Percentiles rank a stretch among this genome's conserved stretches.
These are phyloP conservation scores for Xerocomellus intermedius DNA, from an alignment of 768 basidiomycete species.

Conservation along the genomic window DNA sequence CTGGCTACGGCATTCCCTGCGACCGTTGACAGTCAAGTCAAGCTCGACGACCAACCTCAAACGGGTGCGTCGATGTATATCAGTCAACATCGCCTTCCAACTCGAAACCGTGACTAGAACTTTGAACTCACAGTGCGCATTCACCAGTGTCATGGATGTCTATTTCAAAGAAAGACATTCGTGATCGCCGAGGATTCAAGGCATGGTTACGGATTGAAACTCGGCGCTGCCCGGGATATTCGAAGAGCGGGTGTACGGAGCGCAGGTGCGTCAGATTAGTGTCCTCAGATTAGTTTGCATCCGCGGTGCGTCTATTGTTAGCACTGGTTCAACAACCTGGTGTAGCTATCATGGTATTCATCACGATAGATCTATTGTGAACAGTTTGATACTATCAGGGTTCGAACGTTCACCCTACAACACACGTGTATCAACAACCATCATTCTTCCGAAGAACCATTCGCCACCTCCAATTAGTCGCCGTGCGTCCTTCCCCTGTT, in stretches of 20 bases:
- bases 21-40: neutral
- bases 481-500: neutral
- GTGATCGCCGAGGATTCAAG: conserved; percentile 17
- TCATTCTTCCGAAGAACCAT: neutral
- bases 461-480: neutral
- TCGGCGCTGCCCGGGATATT: neutral
- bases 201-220: conserved; percentile 6
- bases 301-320: conserved; percentile 9
- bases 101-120: neutral
- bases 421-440: conserved; percentile 19
- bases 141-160: neutral
- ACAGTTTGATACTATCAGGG: neutral
- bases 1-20: neutral
- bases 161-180: neutral
- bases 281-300: neutral
- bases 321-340: conserved; percentile 2
- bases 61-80: neutral
- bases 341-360: neutral
- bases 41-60: neutral
- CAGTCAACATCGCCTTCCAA: neutral
- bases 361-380: conserved; percentile 1
- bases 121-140: neutral
- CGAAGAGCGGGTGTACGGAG: neutral
- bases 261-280: neutral
- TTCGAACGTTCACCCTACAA: conserved; percentile 4